Conservation (phyloP, 169 alveolate species). For the Babesia gibsoni region DNA sequence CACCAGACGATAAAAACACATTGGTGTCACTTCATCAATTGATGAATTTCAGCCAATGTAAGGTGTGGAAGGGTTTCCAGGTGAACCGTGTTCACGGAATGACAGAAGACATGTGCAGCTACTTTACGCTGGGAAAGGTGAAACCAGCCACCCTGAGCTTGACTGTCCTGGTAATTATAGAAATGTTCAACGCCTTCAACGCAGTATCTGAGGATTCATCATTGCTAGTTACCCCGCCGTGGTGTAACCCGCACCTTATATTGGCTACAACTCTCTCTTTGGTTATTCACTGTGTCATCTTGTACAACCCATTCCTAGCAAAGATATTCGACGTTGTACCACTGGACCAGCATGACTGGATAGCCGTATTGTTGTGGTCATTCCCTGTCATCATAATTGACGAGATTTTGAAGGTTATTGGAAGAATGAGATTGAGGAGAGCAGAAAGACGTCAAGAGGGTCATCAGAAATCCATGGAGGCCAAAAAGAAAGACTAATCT, state of each 20-base stretch:
- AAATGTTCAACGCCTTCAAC: conserved; percentile 97
- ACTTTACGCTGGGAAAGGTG: conserved; percentile 95
- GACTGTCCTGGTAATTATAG: conserved; percentile 95
- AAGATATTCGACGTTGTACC: conserved; percentile 90
- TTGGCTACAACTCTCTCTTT: conserved; percentile 90
- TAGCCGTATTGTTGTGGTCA: conserved; percentile 91
- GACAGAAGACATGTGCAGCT: conserved; percentile 90
- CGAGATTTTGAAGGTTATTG: conserved; percentile 91
- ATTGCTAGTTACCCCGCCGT: conserved; percentile 92
- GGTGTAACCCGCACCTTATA: conserved; percentile 92
- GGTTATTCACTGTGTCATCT: conserved; percentile 87
- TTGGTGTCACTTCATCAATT: conserved; percentile 88
- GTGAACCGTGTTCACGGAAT: conserved; percentile 80
- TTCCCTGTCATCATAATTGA: conserved; percentile 97
- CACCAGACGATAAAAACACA: conserved; percentile 92
- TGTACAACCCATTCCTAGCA: conserved; percentile 92
- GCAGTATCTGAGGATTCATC: conserved; percentile 98
- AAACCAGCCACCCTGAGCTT: conserved; percentile 95
- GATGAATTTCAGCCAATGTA: conserved; percentile 73
- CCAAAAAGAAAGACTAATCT: background rate
- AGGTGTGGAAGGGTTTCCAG: conserved; percentile 85
- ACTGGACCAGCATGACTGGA: conserved; percentile 90
- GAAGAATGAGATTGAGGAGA: conserved; percentile 62
- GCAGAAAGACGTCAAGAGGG: background rate
- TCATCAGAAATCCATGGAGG: background rate